Conservation (phyloP, 2,329 filamentous ascomycete genomes). For the Hymenoscyphus fraxineus region DNA sequence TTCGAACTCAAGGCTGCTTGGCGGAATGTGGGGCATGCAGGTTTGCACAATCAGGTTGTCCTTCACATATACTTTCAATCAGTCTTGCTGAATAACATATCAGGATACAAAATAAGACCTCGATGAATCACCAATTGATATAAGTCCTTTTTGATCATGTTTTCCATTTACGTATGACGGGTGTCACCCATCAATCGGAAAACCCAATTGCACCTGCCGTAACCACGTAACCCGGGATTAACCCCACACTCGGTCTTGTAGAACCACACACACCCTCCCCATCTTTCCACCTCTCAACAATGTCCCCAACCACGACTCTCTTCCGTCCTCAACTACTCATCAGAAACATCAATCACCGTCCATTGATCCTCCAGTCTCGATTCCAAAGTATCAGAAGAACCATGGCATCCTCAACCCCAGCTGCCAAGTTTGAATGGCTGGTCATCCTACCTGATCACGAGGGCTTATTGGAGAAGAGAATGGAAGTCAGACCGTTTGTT, state of each 20-base stretch:
- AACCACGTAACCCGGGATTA: background rate
- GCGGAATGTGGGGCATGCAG: too few relatives aligned
- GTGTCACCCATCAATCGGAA: background rate
- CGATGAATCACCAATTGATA: too few relatives aligned
- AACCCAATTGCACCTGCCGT: background rate
- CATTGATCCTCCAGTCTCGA: background rate
- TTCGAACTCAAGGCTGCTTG: too few relatives aligned
- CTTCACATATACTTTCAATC: too few relatives aligned
- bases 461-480: constrained; percentile 54
- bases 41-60: too few relatives aligned
- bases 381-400: background rate
- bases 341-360: background rate
- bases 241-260: background rate
- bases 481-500: constrained; percentile 56
- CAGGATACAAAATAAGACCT: too few relatives aligned
- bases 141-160: too few relatives aligned
- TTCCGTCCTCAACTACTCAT: background rate
- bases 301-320: background rate
- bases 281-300: background rate
- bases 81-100: too few relatives aligned
- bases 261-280: background rate
- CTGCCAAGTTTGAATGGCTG: constrained; percentile 58
- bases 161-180: too few relatives aligned
- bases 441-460: constrained; percentile 66
- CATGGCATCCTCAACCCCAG: background rate